Base-by-base conservation (phyloP, 1,284 basidiomycete genomes). In the Malassezia restricta region DNA sequence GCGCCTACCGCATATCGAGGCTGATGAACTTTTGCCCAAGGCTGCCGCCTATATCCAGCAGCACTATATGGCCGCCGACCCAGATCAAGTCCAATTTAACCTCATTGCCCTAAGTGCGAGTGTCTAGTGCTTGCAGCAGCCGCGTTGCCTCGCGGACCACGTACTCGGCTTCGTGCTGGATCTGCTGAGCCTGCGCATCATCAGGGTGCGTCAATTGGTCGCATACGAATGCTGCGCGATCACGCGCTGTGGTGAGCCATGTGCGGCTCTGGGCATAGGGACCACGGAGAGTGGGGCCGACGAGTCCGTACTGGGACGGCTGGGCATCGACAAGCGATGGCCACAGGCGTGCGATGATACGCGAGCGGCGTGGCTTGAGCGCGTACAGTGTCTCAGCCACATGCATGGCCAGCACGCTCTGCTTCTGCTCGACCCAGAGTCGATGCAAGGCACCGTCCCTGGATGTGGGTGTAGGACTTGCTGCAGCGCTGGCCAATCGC, bases 51-150 rank as follows among this genome's bases (percentile, higher is more conserved):
- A 61, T 45, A 62, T 71, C 15, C 59, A 64, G 54, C 43, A 62
- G 44, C 56, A 66, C 40, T 70, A 68, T 61, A 72, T 72, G 68
- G 50, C 53, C 1, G 39, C 57, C 12, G 58, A 67, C 29, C 68
- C 69, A 0, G 46, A 68, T 7, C 59, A 64, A 43, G 54, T 66
- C 51, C 64, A 70, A 54, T 73, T 65, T 43, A 68, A 65, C 42
- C 54, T 73, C 12, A 70, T 73, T 15, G 70, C 70, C n/a, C 53
- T 73, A 8, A 62, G 52, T 4, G 56, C 60, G 3, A 52, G 24
- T 6, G 28, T 29, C 12, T 33, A 12, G 9, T 6, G 33, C 39
- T 8, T 32, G 37, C 29, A 45, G 31, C 31, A 55, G 42, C 12
- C n/a, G 37, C 27, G 45, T 27, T 17, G 48, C 42, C 35, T 50